These are phyloP conservation scores for Hippophae rhamnoides DNA, from an alignment of 306 rosid genomes.

Conservation along the genomic window DNA sequence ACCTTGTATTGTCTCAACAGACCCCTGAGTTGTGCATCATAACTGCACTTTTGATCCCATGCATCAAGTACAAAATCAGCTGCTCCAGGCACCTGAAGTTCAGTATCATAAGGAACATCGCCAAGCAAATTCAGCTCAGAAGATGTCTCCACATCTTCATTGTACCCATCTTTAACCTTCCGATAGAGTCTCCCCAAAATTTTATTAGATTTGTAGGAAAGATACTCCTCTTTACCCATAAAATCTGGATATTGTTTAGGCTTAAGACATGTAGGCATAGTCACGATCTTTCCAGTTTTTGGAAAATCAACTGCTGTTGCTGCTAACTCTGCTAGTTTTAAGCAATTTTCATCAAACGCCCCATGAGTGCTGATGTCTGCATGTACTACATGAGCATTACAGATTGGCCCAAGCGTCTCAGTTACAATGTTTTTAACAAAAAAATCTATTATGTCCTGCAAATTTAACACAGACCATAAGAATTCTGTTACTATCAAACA, in stretches of 20 bases:
- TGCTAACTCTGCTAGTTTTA: constrained; percentile 62
- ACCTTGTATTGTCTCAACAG: constrained; percentile 71
- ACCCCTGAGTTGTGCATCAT: constrained; percentile 59
- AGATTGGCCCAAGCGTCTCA: constrained; percentile 65
- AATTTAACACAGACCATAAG: constrained; percentile 17
- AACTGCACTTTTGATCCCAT: constrained; percentile 60
- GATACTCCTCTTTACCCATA: constrained; percentile 68
- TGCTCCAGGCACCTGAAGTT: constrained; percentile 49
- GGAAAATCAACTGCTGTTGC: constrained; percentile 90
- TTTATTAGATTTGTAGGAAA: constrained; percentile 58
- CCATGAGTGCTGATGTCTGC: constrained; percentile 67
- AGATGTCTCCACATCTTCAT: constrained; percentile 31
- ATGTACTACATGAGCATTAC: constrained; percentile 95
- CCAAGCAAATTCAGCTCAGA: constrained; percentile 21
- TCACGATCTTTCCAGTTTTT: constrained; percentile 60
- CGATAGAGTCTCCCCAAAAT: constrained; percentile 76
- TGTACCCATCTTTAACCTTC: constrained; percentile 44
- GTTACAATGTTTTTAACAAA: constrained; percentile 61
- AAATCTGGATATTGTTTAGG: constrained; percentile 86
- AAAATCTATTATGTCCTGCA: constrained; percentile 59
- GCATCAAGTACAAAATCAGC: constrained; percentile 55
- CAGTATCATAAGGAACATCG: constrained; percentile 47
- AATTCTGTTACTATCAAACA: not conserved
- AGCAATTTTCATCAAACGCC: constrained; percentile 61
- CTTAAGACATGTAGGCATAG: constrained; percentile 52